Evolutionary conservation across 2,329 filamentous ascomycete species (phyloP).

Genomic region (Arachnomyces sp.): DNA sequence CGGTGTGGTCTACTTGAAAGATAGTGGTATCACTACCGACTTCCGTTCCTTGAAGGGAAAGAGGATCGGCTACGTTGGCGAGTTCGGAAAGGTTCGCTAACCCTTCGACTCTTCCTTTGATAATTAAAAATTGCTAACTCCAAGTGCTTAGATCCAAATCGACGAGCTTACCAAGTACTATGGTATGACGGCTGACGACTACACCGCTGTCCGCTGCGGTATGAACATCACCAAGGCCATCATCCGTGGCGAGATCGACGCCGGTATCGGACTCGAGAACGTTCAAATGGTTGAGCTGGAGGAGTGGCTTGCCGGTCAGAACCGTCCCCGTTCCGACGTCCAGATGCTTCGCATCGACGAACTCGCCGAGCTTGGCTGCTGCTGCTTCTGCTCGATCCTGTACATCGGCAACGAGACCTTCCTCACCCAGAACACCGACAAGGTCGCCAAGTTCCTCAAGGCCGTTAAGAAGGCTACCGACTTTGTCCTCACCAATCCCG

Average conservation of each 20-base stretch:
- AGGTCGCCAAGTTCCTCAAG: constrained; percentile 60
- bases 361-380: constrained; percentile 70
- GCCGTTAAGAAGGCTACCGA: constrained; percentile 70
- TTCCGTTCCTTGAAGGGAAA: constrained; percentile 69
- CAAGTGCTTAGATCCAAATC: constrained; percentile 58
- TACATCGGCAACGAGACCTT: constrained; percentile 74
- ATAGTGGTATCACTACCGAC: constrained; percentile 65
- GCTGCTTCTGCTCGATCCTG: constrained; percentile 75
- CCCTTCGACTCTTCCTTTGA: not conserved
- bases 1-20: constrained; percentile 68
- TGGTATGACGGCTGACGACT: constrained; percentile 64
- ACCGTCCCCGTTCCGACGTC: constrained; percentile 58
- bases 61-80: constrained; percentile 70
- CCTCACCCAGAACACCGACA: constrained; percentile 57
- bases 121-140: not conserved
- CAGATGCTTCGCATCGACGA: constrained; percentile 77
- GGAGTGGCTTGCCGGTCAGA: constrained; percentile 61
- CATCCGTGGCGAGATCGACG: constrained; percentile 64
- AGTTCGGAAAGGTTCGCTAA: constrained; percentile 58
- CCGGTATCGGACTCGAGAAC: constrained; percentile 70
- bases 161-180: constrained; percentile 74
- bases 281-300: constrained; percentile 78
- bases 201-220: constrained; percentile 69
- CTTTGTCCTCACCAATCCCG: constrained; percentile 58
- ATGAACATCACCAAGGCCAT: constrained; percentile 77